Base-by-base conservation (phyloP, 2,329 filamentous ascomycete species). In the Fusarium sp. region DNA sequence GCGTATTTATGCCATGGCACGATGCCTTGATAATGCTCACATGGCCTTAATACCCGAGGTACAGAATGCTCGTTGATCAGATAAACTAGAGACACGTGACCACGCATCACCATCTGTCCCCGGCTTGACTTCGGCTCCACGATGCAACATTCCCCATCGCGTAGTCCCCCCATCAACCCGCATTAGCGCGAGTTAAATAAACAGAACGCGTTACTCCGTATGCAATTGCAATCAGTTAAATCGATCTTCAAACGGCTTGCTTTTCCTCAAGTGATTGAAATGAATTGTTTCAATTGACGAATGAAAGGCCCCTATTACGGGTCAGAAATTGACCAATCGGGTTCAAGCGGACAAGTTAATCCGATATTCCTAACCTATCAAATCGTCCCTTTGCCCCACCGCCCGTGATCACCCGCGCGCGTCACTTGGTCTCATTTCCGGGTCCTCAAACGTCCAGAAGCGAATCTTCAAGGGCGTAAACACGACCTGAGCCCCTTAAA, bases 401-500 rank as follows among this genome's bases (percentile, higher is more conserved):
- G 42, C 42, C 42, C 42, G 42, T 47, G 42, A 47, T 47, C 22
- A 47, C 42, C 42, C 42, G 42, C 22, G 24, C 42, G 22, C 22
- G 42, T 47, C 42, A 27, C 42, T 47, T 27, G 42, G 16, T 47
- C 42, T 47, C 42, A 47, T 47, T 47, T 47, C 42, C 22, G 22
- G 42, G 42, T 16, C 42, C 22, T 47, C 42, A 27, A 52, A 27
- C 47, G 31, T 52, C 24, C 6, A 52, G 24, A 50, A 63, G 61
- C 61, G 38, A 63, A 63, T 38, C 60, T 56, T 63, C 42, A 63
- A 54, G 61, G 61, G 61, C 52, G 61, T 38, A 34, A 63, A 54
- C 40, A 38, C 37, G 16, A 22, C 29, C 57, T 59, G 57, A 60
- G 37, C 57, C 57, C 57, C 57, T 37, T 63, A 22, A 63, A 22